Evolutionary conservation across 2,329 filamentous ascomycete genomes (phyloP), one percentile per base, ranked within the genome.

Genomic region (Cordyceps javanica): DNA sequence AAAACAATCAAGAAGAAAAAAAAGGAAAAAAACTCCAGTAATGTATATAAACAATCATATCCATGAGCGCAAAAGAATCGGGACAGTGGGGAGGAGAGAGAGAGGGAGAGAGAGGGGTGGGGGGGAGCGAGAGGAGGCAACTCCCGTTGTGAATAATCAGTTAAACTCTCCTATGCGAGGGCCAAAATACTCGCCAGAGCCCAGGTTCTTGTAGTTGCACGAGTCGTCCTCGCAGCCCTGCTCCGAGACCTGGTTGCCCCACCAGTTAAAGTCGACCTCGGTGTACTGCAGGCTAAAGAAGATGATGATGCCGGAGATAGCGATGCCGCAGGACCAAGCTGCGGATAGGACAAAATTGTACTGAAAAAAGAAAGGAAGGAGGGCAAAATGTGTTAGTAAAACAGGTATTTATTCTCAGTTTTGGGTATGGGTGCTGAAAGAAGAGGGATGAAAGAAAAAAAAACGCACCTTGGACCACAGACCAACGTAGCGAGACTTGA

Each of bases 301-400:
- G 60, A 82, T 79, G 62, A 82, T 68, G 60, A 82, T 74, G 53
- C 71, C 78, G 0, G 77, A 68, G 48, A 82, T 74, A 55, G 79
- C 78, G 41, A 82, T 75, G 30, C 74, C 78, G 25, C 74, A 75
- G 21, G 73, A 77, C 66, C 79, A 77, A 14, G 78, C 73, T 16
- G 79, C 77, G 8, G 79, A 79, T 25, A 80, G 70, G 44, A 81
- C 77, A 63, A 79, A 81, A 63, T 80, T 80, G 68, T 82, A 82
- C 73, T 77, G 28, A 0, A 11, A 28, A 5, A n/a, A 5, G n/a
- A 30, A 36, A 21, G 26, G 44, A 51, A 41, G 39, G 7, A 51
- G 5, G 11, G 13, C 3, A 2, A 23, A 11, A 26, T 21, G 9
- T 5, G 45, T 5, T 19, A 5, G 2, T 2, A 34, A 48, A 9